Conservation (phyloP, 2,329 filamentous ascomycete species). For the Aquanectria penicillioides region DNA sequence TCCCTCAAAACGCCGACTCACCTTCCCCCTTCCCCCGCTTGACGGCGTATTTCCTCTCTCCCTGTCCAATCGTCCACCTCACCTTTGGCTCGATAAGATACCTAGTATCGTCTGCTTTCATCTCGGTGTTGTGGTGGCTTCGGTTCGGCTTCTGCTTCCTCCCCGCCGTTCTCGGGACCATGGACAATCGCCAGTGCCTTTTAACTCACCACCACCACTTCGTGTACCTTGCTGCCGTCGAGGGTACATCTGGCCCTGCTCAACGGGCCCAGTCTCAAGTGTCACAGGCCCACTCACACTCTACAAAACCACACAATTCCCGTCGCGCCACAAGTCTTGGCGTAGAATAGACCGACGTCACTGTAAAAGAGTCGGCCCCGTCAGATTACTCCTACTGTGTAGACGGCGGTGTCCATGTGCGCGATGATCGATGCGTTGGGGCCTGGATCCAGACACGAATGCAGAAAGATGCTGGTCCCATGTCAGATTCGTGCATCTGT, state of each 20-base stretch:
- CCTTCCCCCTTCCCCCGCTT: no score
- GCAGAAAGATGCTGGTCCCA: slow-evolving; percentile 1
- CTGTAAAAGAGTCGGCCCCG: not conserved
- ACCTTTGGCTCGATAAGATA: not conserved
- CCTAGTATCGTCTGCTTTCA: not conserved
- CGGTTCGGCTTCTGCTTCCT: no score
- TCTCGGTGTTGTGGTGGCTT: no score
- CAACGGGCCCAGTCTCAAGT: not conserved
- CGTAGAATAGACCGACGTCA: not conserved
- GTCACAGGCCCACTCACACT: not conserved
- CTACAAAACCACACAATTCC: slow-evolving; percentile 18
- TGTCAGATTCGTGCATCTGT: not conserved
- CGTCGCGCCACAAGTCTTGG: not conserved
- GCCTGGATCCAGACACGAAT: not conserved
- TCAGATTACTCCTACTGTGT: not conserved
- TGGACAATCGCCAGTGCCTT: no score
- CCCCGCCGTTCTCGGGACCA: no score
- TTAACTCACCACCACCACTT: no score
- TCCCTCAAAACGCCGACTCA: no score
- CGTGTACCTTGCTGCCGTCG: no score
- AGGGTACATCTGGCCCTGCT: no score
- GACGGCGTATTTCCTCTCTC: not conserved
- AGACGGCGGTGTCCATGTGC: no score
- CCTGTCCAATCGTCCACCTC: slow-evolving; percentile 1
- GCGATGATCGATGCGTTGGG: not conserved